A percentile compares a stretch with the other conserved stretches of the same genome.
Conservation (phyloP, 2,329 filamentous ascomycete species). For the Mollisiaceae sp. region DNA sequence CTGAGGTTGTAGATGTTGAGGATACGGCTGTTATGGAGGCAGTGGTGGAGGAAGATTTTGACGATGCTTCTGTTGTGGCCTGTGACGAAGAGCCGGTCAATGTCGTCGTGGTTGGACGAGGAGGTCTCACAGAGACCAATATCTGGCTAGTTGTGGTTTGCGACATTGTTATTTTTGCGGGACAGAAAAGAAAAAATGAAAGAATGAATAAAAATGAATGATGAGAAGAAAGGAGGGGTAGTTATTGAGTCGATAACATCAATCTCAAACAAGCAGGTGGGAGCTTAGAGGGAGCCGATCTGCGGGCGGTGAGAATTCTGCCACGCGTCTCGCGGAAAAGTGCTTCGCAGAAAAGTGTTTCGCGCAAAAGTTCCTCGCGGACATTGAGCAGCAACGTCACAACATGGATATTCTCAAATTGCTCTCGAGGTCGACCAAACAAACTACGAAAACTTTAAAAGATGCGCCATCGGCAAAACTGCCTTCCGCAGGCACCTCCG, state of each 20-base stretch:
- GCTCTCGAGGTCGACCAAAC: constrained; percentile 72
- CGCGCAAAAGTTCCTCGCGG: not conserved
- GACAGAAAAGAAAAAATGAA: not conserved
- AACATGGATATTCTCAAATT: constrained; percentile 70
- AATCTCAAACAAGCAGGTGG: not conserved
- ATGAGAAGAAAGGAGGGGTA: not conserved
- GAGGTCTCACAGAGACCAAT: constrained; percentile 17
- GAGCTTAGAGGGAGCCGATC: constrained; percentile 3
- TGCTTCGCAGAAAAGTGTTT: no score
- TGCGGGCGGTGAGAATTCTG: constrained; percentile 11
- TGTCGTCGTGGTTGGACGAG: constrained; percentile 1
- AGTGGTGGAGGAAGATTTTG: not conserved
- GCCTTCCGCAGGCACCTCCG: constrained; percentile 67
- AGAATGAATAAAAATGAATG: no score
- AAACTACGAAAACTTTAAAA: constrained; percentile 44
- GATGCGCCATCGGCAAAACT: constrained; percentile 50
- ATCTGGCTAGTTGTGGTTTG: constrained; percentile 23
- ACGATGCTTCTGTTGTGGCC: not conserved
- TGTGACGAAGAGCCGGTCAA: not conserved
- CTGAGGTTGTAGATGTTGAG: not conserved
- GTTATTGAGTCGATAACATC: not conserved
- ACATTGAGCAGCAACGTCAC: constrained; percentile 11
- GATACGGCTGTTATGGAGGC: not conserved
- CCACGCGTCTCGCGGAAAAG: no score
- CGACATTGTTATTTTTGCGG: not conserved